These are phyloP conservation scores for Daldinia bambusicola DNA, from an alignment of 495 filamentous ascomycete genomes.

Conservation along the genomic window DNA sequence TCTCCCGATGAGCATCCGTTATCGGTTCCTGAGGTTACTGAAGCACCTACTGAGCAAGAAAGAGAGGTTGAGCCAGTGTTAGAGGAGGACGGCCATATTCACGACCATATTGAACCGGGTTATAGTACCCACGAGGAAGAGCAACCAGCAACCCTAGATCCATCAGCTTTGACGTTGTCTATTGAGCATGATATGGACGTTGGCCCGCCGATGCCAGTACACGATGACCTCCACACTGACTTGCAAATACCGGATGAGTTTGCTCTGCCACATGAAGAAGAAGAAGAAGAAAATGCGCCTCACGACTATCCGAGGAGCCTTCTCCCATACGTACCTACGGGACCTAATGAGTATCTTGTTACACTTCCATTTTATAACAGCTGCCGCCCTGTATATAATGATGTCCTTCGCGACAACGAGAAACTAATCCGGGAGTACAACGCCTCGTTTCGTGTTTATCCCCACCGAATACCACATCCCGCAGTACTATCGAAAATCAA, in stretches of 20 bases:
- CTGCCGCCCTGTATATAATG: slow-evolving; percentile 53
- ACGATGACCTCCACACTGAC: slow-evolving; percentile 34
- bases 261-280: slow-evolving; percentile 28
- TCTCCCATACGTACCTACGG: slow-evolving; percentile 32
- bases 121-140: slow-evolving; percentile 30
- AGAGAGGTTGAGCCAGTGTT: slow-evolving; percentile 8
- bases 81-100: slow-evolving; percentile 14
- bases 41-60: slow-evolving; percentile 12
- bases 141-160: slow-evolving; percentile 51
- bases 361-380: slow-evolving; percentile 56
- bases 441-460: slow-evolving; percentile 40
- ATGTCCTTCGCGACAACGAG: slow-evolving; percentile 50
- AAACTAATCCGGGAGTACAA: slow-evolving; percentile 50
- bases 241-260: slow-evolving; percentile 30
- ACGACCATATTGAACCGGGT: not conserved
- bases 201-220: slow-evolving; percentile 36
- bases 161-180: slow-evolving; percentile 51
- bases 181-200: slow-evolving; percentile 45
- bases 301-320: slow-evolving; percentile 39
- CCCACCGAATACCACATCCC: slow-evolving; percentile 42
- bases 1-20: slow-evolving; percentile 21
- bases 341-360: slow-evolving; percentile 48
- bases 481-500: slow-evolving; percentile 50
- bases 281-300: slow-evolving; percentile 11
- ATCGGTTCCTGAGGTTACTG: slow-evolving; percentile 15